Base-by-base conservation (phyloP, 495 filamentous ascomycete species). In the Talaromyces nanjingensis region DNA sequence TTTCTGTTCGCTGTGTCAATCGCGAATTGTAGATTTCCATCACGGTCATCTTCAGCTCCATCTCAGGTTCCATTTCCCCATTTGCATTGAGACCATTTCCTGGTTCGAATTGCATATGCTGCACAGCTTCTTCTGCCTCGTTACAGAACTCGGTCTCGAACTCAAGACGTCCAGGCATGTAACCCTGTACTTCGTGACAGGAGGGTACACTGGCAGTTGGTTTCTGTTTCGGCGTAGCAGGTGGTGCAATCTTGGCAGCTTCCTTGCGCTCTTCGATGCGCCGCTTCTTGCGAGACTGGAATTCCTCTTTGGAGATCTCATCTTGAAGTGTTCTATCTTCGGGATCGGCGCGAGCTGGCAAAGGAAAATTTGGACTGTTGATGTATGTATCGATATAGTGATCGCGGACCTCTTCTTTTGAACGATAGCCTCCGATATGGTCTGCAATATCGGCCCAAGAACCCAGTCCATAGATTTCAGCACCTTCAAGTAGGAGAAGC, bases 361-460 rank as follows among this genome's bases (percentile, higher is more conserved):
- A 81, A 0, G 94, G 94, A 66, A 98, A 99, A 22, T 83, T 84
- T 1, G 84, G 76, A 47, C 89, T 93, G 37, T 96, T 79, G 62
- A 99, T 78, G 65, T 94, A 99, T 16, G 90, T 92, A 62, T 90
- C 83, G 66, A 92, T 82, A 69, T 98, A 99, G 68, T 99, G 94
- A 63, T 96, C 88, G 33, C 90, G 83, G 20, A 98, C 96, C 71
- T 99, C 94, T 65, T 97, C 93, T 72, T 96, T 99, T 63, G 84
- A 86, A 53, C 94, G 87, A 68, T 89, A 97, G 18, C 94, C 94
- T 16, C 94, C 94, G 64, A 99, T 97, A 72, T 99, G 94, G 70
- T 99, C 93, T 37, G 94, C 93, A 60, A 99, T 93, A 70, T 99
- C 94, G 22, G 92, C 91, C 94, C 94, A 99, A 5, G 92, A 97